phyloP scores from a whole-genome alignment of 1,284 basidiomycete genomes.

The Malassezia sympodialis region DNA sequence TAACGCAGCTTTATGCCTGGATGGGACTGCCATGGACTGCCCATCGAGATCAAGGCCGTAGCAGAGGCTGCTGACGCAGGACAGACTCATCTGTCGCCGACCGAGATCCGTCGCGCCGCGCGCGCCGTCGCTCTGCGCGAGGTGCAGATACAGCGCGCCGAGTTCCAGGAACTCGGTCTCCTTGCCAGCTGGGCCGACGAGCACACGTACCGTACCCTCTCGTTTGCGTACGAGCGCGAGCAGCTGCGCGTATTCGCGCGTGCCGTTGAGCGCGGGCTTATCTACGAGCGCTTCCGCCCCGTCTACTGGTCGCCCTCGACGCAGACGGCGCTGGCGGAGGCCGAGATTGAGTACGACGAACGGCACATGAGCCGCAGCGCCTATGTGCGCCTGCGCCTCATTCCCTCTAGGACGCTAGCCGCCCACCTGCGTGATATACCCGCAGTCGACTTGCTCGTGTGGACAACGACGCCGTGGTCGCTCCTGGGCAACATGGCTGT shows the following conservation, averaged over 20 bases:
- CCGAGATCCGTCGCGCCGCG: conserved; percentile 64
- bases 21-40: conserved; percentile 97
- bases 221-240: conserved; percentile 74
- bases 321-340: conserved; percentile 84
- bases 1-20: conserved; percentile 65
- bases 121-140: conserved; percentile 64
- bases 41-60: conserved; percentile 55
- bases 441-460: conserved; percentile 59
- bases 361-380: conserved; percentile 77
- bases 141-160: conserved; percentile 64
- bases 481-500: conserved; percentile 92
- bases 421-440: conserved; percentile 47
- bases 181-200: conserved; percentile 79
- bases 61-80: conserved; percentile 55
- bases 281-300: conserved; percentile 76
- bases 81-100: conserved; percentile 34
- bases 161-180: conserved; percentile 73
- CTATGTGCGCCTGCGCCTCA: conserved; percentile 65
- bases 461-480: conserved; percentile 99
- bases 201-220: conserved; percentile 61
- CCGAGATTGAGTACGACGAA: conserved; percentile 82
- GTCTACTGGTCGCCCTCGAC: conserved; percentile 95
- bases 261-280: conserved; percentile 70
- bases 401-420: conserved; percentile 9
- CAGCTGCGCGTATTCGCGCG: conserved; percentile 76